These are phyloP conservation scores for Narthecium ossifragum DNA, from an alignment of 106 monocot species.

Conservation along the genomic window DNA sequence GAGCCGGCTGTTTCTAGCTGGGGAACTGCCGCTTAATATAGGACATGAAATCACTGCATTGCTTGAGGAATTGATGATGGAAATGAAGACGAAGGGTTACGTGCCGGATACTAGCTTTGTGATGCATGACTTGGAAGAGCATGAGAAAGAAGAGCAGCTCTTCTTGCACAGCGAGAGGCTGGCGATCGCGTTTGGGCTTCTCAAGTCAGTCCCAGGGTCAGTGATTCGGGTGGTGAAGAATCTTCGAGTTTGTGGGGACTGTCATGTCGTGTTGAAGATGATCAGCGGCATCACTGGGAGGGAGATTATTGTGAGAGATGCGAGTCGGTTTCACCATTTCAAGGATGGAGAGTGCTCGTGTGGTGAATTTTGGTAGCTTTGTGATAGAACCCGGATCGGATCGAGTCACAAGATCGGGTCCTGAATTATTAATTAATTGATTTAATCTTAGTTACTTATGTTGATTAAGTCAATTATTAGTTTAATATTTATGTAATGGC, in stretches of 20 bases:
- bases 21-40: conserved; percentile 45
- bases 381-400: no score
- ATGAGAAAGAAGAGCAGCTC: conserved; percentile 64
- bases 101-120: conserved; percentile 57
- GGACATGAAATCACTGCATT: conserved; percentile 34
- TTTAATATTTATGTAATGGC: no score
- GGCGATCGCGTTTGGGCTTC: conserved; percentile 59
- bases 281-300: conserved; percentile 40
- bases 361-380: conserved; percentile 66
- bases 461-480: no score
- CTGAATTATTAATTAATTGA: no score
- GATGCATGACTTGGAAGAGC: conserved; percentile 73
- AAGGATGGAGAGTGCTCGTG: conserved; percentile 50
- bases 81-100: conserved; percentile 75
- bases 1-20: conserved; percentile 51
- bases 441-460: no score
- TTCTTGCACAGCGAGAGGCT: conserved; percentile 72
- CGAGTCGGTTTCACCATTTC: conserved; percentile 64
- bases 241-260: conserved; percentile 72
- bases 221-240: conserved; percentile 76
- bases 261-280: conserved; percentile 63
- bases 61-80: conserved; percentile 35
- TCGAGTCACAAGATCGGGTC: no score
- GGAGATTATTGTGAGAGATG: conserved; percentile 64
- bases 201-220: conserved; percentile 41